phyloP scores from a whole-genome alignment of 495 filamentous ascomycete species.

The Podospora didyma region DNA sequence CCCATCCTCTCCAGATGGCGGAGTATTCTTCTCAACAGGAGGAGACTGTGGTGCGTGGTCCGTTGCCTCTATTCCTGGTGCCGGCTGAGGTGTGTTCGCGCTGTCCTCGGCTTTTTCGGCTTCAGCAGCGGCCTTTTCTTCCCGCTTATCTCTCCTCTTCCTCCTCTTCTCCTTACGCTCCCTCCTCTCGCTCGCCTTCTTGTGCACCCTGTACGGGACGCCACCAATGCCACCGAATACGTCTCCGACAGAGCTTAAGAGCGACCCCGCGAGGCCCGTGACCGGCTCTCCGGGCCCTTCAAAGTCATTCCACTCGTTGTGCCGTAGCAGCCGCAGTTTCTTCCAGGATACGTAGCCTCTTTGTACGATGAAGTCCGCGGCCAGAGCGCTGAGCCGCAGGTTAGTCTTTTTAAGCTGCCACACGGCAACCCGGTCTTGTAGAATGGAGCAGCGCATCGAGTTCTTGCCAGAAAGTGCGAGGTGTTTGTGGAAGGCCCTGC shows the following conservation, averaged over 20 bases:
- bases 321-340: constrained; percentile 60
- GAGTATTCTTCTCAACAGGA: not conserved
- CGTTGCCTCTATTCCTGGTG: not conserved
- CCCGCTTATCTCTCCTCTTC: constrained; percentile 40
- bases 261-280: constrained; percentile 56
- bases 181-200: constrained; percentile 44
- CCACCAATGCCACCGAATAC: constrained; percentile 55
- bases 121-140: constrained; percentile 13
- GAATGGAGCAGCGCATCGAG: constrained; percentile 65
- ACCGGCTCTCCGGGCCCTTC: constrained; percentile 73
- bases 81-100: not conserved
- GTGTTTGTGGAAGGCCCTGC: constrained; percentile 63
- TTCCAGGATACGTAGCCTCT: constrained; percentile 57
- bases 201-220: constrained; percentile 54
- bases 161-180: constrained; percentile 39
- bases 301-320: constrained; percentile 76
- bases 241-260: constrained; percentile 50
- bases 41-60: constrained; percentile 3
- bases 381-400: constrained; percentile 59
- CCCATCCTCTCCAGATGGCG: not conserved
- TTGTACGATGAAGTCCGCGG: constrained; percentile 60
- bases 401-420: constrained; percentile 61
- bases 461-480: constrained; percentile 52
- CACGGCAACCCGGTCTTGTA: constrained; percentile 60
- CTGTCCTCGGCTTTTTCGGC: constrained; percentile 5